phyloP scores from a whole-genome alignment of 768 basidiomycete species.

The Phlebiopsis gigantea region DNA sequence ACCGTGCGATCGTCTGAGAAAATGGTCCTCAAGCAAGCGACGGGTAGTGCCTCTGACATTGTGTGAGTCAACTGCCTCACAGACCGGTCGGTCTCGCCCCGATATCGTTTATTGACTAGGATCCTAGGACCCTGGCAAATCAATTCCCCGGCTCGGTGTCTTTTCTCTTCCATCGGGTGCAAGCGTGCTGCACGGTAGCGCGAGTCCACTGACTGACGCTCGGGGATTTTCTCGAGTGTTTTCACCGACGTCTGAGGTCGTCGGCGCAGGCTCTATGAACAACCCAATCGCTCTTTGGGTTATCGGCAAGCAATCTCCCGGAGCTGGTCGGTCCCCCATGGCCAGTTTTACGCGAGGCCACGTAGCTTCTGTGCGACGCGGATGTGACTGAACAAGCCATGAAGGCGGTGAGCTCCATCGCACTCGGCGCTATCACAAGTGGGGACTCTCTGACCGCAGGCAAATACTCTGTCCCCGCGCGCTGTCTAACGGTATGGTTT shows the following conservation, averaged over 20 bases:
- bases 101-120: neutral
- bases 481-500: neutral
- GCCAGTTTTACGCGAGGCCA: neutral
- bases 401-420: neutral
- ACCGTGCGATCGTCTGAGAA: neutral
- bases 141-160: neutral
- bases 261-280: neutral
- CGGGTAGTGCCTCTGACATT: neutral
- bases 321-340: too few relatives aligned
- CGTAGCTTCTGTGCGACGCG: neutral
- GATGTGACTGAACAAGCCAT: neutral
- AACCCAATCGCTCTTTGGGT: neutral
- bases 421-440: neutral
- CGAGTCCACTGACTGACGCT: neutral
- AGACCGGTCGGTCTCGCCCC: neutral
- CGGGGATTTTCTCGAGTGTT: neutral
- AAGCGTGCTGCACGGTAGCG: neutral
- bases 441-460: neutral
- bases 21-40: neutral
- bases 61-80: neutral
- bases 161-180: too few relatives aligned
- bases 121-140: neutral
- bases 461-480: neutral
- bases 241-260: neutral
- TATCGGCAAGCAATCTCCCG: neutral